Evolutionary conservation across 257 asterid genomes (phyloP).

Genomic region (Leptodermis oblonga): DNA sequence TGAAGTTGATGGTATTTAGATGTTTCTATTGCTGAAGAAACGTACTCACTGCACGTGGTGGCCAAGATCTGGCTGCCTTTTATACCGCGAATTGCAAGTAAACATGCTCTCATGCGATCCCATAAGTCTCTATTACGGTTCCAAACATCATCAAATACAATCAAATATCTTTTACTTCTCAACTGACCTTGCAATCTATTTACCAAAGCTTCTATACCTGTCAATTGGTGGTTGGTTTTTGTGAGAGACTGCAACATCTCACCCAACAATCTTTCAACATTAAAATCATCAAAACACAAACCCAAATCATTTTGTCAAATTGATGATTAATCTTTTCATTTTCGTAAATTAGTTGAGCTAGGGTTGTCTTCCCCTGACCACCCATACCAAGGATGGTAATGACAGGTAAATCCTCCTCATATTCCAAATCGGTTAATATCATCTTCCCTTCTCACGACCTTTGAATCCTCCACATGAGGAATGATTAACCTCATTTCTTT

Average conservation of each 20-base stretch:
- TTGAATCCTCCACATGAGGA: neutral
- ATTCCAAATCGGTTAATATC: too few species aligned
- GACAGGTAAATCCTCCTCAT: too few species aligned
- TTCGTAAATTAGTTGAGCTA: slow-evolving; percentile 9
- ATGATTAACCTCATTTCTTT: neutral
- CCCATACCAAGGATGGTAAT: too few species aligned
- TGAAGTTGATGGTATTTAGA: neutral
- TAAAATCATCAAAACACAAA: too few species aligned
- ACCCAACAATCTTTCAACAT: too few species aligned
- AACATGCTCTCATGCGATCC: too few species aligned
- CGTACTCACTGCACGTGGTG: slow-evolving; percentile 12
- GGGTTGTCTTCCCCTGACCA: slow-evolving; percentile 19
- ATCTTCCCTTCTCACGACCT: too few species aligned
- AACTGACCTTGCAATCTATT: slow-evolving; percentile 4
- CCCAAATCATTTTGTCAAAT: slow-evolving; percentile 17
- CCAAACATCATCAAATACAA: too few species aligned
- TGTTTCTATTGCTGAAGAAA: neutral
- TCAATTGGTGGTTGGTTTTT: neutral
- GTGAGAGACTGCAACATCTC: too few species aligned
- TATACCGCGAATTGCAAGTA: too few species aligned
- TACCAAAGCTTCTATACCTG: slow-evolving; percentile 16
- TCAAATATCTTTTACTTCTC: neutral
- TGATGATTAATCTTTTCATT: neutral
- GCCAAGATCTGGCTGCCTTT: slow-evolving; percentile 19
- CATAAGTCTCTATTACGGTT: too few species aligned